Evolutionary conservation across 129 eudicot genomes (phyloP).

Genomic region (Escallonia herrerae): DNA sequence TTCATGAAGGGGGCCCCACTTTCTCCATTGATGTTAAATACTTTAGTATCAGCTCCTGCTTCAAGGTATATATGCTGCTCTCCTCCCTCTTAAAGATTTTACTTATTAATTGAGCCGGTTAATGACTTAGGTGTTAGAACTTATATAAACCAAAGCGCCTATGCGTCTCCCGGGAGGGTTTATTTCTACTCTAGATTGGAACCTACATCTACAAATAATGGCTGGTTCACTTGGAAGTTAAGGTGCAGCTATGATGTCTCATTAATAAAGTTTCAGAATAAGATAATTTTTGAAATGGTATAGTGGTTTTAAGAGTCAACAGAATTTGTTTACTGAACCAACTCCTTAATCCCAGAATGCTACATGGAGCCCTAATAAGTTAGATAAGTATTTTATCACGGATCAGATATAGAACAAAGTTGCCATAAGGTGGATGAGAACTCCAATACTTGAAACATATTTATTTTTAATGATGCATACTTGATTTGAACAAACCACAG

Average conservation of each 20-base stretch:
- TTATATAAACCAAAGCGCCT: neutral
- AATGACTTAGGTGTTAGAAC: neutral
- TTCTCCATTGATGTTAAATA: constrained; percentile 47
- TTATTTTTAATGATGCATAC: no score
- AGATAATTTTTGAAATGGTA: no score
- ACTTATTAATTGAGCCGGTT: neutral
- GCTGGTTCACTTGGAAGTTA: neutral
- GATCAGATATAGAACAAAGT: no score
- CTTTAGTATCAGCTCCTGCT: constrained; percentile 87
- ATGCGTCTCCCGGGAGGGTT: neutral
- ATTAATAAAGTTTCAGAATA: no score
- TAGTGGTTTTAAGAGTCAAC: no score
- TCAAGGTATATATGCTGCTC: constrained; percentile 56
- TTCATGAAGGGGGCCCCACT: constrained; percentile 81
- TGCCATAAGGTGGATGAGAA: no score
- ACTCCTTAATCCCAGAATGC: neutral
- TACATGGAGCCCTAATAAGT: no score
- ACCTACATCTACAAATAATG: neutral
- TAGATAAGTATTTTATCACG: no score
- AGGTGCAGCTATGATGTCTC: no score
- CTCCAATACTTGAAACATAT: no score
- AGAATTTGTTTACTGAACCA: neutral
- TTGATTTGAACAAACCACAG: neutral
- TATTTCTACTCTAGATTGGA: neutral
- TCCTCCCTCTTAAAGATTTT: neutral